Evolutionary conservation across 441 rosid genomes (phyloP).

Genomic region (Jatropha multifida): DNA sequence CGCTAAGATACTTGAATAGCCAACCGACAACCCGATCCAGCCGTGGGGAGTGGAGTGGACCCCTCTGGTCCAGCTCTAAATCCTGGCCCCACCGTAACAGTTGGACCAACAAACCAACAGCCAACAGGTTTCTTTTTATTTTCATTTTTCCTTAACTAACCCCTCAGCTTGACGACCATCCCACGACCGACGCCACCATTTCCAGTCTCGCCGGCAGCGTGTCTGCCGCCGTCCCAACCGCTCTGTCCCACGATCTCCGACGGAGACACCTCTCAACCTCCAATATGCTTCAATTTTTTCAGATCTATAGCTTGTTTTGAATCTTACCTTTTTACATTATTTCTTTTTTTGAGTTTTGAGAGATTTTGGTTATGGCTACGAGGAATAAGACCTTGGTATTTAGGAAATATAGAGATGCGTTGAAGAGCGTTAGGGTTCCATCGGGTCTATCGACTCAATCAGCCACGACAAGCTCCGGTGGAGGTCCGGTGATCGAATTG

Average conservation of each 20-base stretch:
- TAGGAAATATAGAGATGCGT: conserved; percentile 76
- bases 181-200: background rate
- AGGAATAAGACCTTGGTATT: conserved; percentile 71
- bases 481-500: conserved; percentile 83
- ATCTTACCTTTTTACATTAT: conserved; percentile 3
- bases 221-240: background rate
- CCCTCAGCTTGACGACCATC: background rate
- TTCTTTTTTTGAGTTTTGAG: background rate
- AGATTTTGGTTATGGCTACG: conserved; percentile 58
- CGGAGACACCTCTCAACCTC: conserved; percentile 13
- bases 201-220: background rate
- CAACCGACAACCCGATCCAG: background rate
- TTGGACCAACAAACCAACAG: conserved; percentile 15
- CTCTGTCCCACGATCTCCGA: conserved; percentile 23
- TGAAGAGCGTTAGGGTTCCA: conserved; percentile 82
- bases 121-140: background rate
- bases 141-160: conserved; percentile 2
- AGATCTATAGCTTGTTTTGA: conserved; percentile 19
- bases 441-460: conserved; percentile 39
- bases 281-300: background rate
- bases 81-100: background rate
- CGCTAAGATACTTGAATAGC: background rate
- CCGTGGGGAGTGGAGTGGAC: background rate
- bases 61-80: background rate
- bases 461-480: conserved; percentile 22